These are phyloP conservation scores for Inosperma sp. DNA, from an alignment of 768 basidiomycete species.

Conservation along the genomic window DNA sequence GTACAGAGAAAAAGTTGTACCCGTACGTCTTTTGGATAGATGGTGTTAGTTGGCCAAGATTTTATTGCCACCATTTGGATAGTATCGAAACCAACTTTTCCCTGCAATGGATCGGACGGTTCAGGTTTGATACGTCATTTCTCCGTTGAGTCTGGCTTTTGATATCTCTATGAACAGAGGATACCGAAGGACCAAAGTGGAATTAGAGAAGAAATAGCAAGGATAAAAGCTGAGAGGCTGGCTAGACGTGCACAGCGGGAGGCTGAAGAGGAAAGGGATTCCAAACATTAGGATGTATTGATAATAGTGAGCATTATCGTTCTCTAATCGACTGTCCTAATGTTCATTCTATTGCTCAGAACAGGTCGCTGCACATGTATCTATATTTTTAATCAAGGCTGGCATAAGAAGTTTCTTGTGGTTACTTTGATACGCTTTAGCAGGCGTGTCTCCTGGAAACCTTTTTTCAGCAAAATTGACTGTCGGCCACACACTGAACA, in stretches of 20 bases:
- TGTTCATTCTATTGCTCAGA: no score
- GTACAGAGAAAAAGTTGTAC: constrained; percentile 74
- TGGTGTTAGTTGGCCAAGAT: neutral
- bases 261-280: constrained; percentile 28
- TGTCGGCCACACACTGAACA: no score
- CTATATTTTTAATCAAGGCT: no score
- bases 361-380: no score
- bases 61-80: constrained; percentile 1
- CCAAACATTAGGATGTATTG: constrained; percentile 13
- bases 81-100: constrained; percentile 75
- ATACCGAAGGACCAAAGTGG: constrained; percentile 64
- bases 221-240: constrained; percentile 59
- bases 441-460: no score
- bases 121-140: constrained; percentile 34
- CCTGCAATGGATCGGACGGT: constrained; percentile 55
- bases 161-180: constrained; percentile 34
- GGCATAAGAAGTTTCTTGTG: no score
- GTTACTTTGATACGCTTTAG: no score
- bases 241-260: constrained; percentile 45
- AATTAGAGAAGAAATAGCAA: constrained; percentile 63
- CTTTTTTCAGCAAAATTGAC: no score
- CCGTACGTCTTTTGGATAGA: constrained; percentile 46
- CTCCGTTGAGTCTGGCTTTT: neutral
- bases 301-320: no score
- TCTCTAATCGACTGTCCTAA: no score